Evolutionary conservation across 768 basidiomycete species (phyloP).

Genomic region (Pleurotus tuoliensis): DNA sequence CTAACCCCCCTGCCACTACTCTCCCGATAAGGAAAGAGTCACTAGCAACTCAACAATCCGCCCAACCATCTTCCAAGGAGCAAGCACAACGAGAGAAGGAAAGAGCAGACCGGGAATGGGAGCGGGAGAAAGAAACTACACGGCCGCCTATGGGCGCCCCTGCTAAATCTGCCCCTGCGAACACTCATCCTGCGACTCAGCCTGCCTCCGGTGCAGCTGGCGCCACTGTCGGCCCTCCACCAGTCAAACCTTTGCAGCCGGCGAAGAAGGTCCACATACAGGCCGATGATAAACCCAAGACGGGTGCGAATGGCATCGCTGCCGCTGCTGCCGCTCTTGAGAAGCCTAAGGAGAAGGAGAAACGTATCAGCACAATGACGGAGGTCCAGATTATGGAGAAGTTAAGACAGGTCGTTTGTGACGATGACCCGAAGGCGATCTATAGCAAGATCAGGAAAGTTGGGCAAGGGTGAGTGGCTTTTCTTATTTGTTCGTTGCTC

Average conservation of each 20-base stretch:
- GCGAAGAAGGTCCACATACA: slow-evolving; percentile 69
- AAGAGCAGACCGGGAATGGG: slow-evolving; percentile 15
- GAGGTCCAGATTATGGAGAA: slow-evolving; percentile 99
- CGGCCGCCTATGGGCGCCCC: slow-evolving; percentile 36
- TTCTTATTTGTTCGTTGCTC: neutral
- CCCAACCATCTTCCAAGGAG: slow-evolving; percentile 21
- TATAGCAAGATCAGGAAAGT: slow-evolving; percentile 99
- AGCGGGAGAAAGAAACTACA: slow-evolving; percentile 29
- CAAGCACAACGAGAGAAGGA: slow-evolving; percentile 15
- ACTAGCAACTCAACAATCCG: slow-evolving; percentile 24
- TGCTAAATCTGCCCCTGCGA: slow-evolving; percentile 45
- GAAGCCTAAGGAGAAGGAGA: slow-evolving; percentile 78
- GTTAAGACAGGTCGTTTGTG: slow-evolving; percentile 80
- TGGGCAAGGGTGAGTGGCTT: slow-evolving; percentile 83
- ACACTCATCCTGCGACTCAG: slow-evolving; percentile 36
- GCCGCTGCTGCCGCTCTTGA: slow-evolving; percentile 74
- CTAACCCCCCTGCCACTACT: slow-evolving; percentile 11
- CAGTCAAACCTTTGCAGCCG: slow-evolving; percentile 74
- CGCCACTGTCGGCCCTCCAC: slow-evolving; percentile 48
- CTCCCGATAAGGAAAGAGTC: slow-evolving; percentile 52
- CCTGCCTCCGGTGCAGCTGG: slow-evolving; percentile 46
- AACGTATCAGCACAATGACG: slow-evolving; percentile 93
- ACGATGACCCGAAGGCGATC: slow-evolving; percentile 81
- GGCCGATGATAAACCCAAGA: slow-evolving; percentile 41
- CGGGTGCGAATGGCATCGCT: slow-evolving; percentile 38